A percentile compares a stretch with the other conserved stretches of the same genome.
These are phyloP conservation scores for Rhizopogon salebrosus DNA, from an alignment of 768 basidiomycete species.

Conservation along the genomic window DNA sequence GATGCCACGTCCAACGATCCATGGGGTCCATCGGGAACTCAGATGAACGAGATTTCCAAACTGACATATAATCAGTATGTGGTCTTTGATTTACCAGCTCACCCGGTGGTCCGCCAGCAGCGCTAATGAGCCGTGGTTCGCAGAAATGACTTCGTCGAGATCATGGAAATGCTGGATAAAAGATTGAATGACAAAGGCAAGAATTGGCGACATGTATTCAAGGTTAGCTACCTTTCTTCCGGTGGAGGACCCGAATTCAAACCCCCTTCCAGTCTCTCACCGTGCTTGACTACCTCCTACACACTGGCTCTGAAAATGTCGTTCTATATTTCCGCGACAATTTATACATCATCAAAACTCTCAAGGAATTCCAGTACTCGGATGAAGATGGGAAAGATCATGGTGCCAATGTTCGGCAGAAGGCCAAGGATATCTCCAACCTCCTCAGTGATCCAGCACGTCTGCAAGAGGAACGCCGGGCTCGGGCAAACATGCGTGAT, in stretches of 20 bases:
- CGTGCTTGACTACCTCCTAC: slow-evolving; percentile 91
- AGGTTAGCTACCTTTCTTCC: slow-evolving; percentile 43
- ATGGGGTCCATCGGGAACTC: slow-evolving; percentile 95
- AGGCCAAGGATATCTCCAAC: slow-evolving; percentile 97
- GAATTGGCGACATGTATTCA: slow-evolving; percentile 99
- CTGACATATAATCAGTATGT: slow-evolving; percentile 93
- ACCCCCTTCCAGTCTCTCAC: slow-evolving; percentile 63
- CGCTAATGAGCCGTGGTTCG: neutral
- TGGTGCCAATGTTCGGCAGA: slow-evolving; percentile 95
- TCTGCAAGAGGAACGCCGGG: slow-evolving; percentile 78
- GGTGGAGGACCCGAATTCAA: neutral
- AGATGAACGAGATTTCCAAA: slow-evolving; percentile 99
- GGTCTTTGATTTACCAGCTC: neutral
- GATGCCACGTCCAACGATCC: slow-evolving; percentile 98
- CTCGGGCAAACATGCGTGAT: slow-evolving; percentile 89
- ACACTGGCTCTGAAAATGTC: slow-evolving; percentile 96
- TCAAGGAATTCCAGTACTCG: slow-evolving; percentile 96
- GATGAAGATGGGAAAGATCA: slow-evolving; percentile 97
- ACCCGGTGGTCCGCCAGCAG: neutral
- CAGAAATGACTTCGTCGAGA: slow-evolving; percentile 94
- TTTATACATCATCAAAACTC: slow-evolving; percentile 94
- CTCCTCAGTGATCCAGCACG: slow-evolving; percentile 83
- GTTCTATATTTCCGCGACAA: slow-evolving; percentile 99
- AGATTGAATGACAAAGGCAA: slow-evolving; percentile 98
- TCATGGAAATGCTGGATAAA: slow-evolving; percentile 99